Conservation (phyloP, 176 grass and related monocot genomes). For the Hyparrhenia diplandra region DNA sequence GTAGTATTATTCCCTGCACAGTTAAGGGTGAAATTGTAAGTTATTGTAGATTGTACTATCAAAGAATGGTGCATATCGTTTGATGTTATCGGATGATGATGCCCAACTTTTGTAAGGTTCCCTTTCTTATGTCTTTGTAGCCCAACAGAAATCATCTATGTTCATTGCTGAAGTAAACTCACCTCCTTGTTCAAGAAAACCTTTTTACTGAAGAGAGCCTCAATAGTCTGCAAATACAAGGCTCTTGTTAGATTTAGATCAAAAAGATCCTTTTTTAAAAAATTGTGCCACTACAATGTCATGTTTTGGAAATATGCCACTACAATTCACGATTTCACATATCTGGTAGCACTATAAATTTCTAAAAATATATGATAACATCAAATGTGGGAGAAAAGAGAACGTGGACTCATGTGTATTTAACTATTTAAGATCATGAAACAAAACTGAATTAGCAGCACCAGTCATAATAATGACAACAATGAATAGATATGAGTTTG, state of each 20-base stretch:
- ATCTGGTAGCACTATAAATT: background rate
- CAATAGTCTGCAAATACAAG: slow-evolving; percentile 89
- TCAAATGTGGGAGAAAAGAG: slow-evolving; percentile 4
- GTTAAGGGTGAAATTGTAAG: slow-evolving; percentile 4
- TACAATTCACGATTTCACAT: background rate
- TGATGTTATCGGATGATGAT: background rate
- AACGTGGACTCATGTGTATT: background rate
- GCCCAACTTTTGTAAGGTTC: background rate
- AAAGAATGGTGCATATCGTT: background rate
- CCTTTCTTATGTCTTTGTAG: background rate
- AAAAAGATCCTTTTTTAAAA: too few relatives aligned
- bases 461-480: background rate
- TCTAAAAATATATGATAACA: background rate
- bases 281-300: background rate
- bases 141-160: slow-evolving; percentile 5
- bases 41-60: background rate
- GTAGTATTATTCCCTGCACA: background rate
- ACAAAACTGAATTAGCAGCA: slow-evolving; percentile 9
- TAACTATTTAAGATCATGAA: slow-evolving; percentile 19
- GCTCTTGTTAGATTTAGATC: slow-evolving; percentile 25
- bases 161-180: slow-evolving; percentile 37
- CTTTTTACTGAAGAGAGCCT: slow-evolving; percentile 80
- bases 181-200: slow-evolving; percentile 82
- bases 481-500: background rate
- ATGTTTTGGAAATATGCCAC: background rate